Evolutionary conservation across 2,329 filamentous ascomycete genomes (phyloP).

Genomic region (Albifimbria verrucaria): DNA sequence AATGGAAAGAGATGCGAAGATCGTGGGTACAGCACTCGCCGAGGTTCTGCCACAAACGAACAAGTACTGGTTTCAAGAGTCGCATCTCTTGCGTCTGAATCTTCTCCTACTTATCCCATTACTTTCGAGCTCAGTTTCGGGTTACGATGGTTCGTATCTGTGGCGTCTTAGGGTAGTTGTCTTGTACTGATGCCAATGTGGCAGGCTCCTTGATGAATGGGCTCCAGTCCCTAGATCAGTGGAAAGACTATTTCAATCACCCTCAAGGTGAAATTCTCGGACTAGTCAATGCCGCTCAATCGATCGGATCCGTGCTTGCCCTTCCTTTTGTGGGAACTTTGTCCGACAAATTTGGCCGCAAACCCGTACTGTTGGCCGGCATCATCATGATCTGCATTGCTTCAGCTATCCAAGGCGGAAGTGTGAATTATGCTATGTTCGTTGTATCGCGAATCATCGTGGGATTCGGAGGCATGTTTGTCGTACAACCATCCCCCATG

Average conservation of each 20-base stretch:
- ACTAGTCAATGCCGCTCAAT: conserved; percentile 27
- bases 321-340: conserved; percentile 28
- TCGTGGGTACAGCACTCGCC: conserved; percentile 24
- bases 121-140: conserved; percentile 36
- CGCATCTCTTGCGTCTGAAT: conserved; percentile 41
- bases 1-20: conserved; percentile 15
- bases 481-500: conserved; percentile 25
- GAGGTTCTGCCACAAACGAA: conserved; percentile 34
- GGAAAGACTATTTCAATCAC: conserved; percentile 34
- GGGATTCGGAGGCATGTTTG: conserved; percentile 25
- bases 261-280: conserved; percentile 26
- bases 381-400: conserved; percentile 31
- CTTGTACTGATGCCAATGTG: conserved; percentile 1
- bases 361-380: conserved; percentile 28
- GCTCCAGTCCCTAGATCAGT: conserved; percentile 35
- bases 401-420: conserved; percentile 32
- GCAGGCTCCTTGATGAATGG: conserved; percentile 34
- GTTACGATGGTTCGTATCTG: conserved; percentile 37
- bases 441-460: conserved; percentile 28
- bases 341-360: conserved; percentile 36
- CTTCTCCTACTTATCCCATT: conserved; percentile 40
- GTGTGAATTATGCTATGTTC: conserved; percentile 31
- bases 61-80: conserved; percentile 38
- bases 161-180: not conserved
- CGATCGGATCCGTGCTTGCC: conserved; percentile 30